A percentile compares a stretch with the other conserved stretches of the same genome.
These are phyloP conservation scores for Argentina anserina DNA, from an alignment of 306 rosid species.

Conservation along the genomic window DNA sequence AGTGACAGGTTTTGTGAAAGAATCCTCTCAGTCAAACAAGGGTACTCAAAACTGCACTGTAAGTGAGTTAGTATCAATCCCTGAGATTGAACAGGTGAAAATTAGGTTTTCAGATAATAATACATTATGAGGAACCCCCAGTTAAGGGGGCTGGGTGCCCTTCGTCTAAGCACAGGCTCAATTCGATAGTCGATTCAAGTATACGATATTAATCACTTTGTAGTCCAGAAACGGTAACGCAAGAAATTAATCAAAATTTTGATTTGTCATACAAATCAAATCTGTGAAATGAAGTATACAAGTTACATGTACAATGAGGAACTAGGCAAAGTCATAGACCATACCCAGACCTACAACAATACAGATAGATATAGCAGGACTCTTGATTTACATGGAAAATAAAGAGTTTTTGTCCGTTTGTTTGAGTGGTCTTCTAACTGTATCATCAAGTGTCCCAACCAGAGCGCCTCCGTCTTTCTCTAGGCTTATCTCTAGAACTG, in stretches of 20 bases:
- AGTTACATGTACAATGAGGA: conserved; percentile 10
- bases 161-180: neutral
- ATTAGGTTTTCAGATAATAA: too few relatives aligned
- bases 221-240: neutral
- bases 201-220: neutral
- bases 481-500: conserved; percentile 61
- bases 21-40: too few relatives aligned
- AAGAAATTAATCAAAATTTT: neutral
- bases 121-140: too few relatives aligned
- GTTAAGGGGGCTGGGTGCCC: neutral
- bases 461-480: conserved; percentile 83
- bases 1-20: too few relatives aligned
- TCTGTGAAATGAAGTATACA: neutral
- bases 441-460: conserved; percentile 79
- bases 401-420: conserved; percentile 21
- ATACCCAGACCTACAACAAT: conserved; percentile 23
- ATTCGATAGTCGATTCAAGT: neutral
- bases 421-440: conserved; percentile 18
- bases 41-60: too few relatives aligned
- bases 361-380: conserved; percentile 38
- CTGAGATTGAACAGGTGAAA: too few relatives aligned
- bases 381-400: conserved; percentile 18
- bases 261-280: neutral
- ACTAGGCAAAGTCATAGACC: conserved; percentile 5
- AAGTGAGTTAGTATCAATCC: too few relatives aligned